phyloP scores from a whole-genome alignment of 2,329 filamentous ascomycete genomes.

The Trichoderma sp. region DNA sequence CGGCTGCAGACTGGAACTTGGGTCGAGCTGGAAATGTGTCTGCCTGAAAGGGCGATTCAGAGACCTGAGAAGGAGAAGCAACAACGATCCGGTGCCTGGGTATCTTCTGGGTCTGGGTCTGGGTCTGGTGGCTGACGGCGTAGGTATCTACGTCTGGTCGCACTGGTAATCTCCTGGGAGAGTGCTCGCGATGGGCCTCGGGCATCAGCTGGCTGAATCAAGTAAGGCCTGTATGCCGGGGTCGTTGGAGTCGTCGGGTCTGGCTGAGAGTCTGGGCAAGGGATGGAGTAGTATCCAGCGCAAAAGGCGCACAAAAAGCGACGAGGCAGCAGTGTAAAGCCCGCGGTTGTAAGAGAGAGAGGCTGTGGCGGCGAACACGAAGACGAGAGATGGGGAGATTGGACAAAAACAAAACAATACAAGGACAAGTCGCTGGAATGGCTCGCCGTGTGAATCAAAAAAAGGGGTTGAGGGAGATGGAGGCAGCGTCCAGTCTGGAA shows the following conservation, averaged over 20 bases:
- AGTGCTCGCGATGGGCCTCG: conserved; percentile 21
- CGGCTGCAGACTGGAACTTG: not conserved
- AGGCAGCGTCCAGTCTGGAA: not conserved
- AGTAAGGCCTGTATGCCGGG: conserved; percentile 23
- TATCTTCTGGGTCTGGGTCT: not conserved
- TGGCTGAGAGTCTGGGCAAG: conserved; percentile 11
- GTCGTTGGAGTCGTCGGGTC: conserved; percentile 11
- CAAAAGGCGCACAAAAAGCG: conserved; percentile 2
- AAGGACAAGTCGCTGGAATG: conserved; percentile 12
- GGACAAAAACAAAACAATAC: not conserved
- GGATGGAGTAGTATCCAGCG: not conserved
- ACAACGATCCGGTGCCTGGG: no score
- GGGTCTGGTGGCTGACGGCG: not conserved
- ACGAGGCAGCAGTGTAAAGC: not conserved
- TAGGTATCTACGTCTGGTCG: not conserved
- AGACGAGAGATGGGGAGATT: conserved; percentile 9
- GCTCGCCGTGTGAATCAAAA: conserved; percentile 16
- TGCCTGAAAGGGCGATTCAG: conserved; percentile 3
- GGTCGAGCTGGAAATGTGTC: not conserved
- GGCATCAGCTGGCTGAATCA: conserved; percentile 26
- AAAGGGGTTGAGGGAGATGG: conserved; percentile 20
- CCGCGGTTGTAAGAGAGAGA: not conserved
- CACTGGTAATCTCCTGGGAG: conserved; percentile 16
- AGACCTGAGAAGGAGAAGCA: not conserved
- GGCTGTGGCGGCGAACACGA: conserved; percentile 11